Evolutionary conservation across 768 basidiomycete genomes (phyloP), one percentile per base, ranked within the genome.

Genomic region (Phlegmacium glaucopus): DNA sequence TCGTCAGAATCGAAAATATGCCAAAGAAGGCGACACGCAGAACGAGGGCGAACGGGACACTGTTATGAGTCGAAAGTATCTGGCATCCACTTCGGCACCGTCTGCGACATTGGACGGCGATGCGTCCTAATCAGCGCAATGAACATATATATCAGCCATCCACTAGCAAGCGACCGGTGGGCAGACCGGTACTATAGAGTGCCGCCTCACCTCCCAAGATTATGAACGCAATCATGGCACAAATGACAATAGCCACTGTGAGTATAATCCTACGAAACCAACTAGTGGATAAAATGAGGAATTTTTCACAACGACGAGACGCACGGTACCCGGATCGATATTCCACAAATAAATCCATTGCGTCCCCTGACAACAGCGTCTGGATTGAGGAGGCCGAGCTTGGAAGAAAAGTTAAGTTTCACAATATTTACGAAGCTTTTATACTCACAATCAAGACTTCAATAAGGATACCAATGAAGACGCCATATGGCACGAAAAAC

Each of bases 191-290:
- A 16, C 22, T 15, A 27, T 39, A 12, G 4, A 6, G 9, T n/a
- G n/a, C 37, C n/a, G 16, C 25, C 13, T 9, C 39, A 47, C 54
- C 44, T 47, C 51, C 54, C 6, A 55, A 7, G 4, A 52, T 34
- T 15, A 55, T 25, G n/a, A 55, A 41, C 15, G 42, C 28, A 6
- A 55, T 16, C 38, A 55, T 45, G 15, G 40, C 47, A 16, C 34
- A 42, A 12, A 50, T 46, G 13, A 48, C 47, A 3, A 46, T 29
- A n/a, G 42, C 43, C 8, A 45, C 41, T 29, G 50, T 49, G 12
- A 49, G 29, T 18, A 41, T 44, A 22, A 37, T 47, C 22, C 39
- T 45, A 36, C 12, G 8, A 4, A 7, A 37, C 15, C 26, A 42
- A 28, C 4, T 8, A n/a, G 13, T 25, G n/a, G n/a, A 3, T 26